These are phyloP conservation scores for Fusarium sp. DNA, from an alignment of 2,329 filamentous ascomycete species.

Conservation along the genomic window DNA sequence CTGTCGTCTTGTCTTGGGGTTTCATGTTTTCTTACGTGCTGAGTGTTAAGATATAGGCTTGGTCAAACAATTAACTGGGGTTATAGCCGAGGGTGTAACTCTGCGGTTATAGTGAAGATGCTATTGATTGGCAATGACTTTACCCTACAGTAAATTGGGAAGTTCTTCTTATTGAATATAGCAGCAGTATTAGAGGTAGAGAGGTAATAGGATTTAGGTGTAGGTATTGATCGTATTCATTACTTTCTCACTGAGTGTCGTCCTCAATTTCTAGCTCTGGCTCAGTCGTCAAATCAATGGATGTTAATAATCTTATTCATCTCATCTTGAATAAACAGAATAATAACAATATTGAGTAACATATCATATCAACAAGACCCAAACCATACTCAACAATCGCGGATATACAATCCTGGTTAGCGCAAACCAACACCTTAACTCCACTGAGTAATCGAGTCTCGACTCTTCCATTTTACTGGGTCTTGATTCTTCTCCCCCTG, in stretches of 20 bases:
- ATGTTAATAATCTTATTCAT: too few relatives aligned
- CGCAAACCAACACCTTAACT: not conserved
- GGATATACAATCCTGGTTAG: not conserved
- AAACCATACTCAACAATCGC: not conserved
- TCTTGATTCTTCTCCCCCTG: too few relatives aligned
- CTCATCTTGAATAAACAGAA: too few relatives aligned
- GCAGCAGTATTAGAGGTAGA: too few relatives aligned
- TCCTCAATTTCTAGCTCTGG: too few relatives aligned
- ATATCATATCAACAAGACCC: not conserved
- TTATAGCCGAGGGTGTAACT: not conserved
- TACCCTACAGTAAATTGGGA: not conserved
- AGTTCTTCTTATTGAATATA: too few relatives aligned
- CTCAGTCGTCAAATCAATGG: too few relatives aligned
- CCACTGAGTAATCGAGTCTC: not conserved
- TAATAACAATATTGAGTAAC: not conserved
- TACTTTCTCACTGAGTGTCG: too few relatives aligned
- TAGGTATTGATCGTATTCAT: too few relatives aligned
- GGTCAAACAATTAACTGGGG: not conserved
- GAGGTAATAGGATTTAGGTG: too few relatives aligned
- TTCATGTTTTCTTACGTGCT: not conserved
- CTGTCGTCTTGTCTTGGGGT: not conserved
- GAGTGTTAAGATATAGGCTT: constrained; percentile 3
- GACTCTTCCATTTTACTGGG: constrained; percentile 1
- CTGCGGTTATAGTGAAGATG: not conserved
- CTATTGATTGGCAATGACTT: not conserved